Evolutionary conservation across 2,329 filamentous ascomycete species (phyloP).

Genomic region (Venturia nashicola): DNA sequence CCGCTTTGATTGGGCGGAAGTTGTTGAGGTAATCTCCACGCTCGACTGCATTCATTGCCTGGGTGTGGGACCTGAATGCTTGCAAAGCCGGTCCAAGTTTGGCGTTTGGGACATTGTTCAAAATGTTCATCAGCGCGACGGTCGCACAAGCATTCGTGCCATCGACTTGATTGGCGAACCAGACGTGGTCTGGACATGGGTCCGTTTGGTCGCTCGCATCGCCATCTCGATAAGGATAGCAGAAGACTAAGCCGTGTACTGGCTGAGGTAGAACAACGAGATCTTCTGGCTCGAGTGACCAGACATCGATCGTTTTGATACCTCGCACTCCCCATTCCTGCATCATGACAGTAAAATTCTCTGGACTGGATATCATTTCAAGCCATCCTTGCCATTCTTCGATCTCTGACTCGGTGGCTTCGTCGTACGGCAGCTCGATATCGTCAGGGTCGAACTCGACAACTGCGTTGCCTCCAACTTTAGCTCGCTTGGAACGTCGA

Average conservation of each 20-base stretch:
- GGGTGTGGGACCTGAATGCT: conserved; percentile 62
- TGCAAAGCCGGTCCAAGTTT: conserved; percentile 55
- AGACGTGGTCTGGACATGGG: conserved; percentile 54
- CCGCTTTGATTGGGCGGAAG: conserved; percentile 63
- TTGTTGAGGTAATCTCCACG: conserved; percentile 65
- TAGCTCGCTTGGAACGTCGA: not conserved
- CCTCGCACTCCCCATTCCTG: conserved; percentile 63
- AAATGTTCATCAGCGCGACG: conserved; percentile 83
- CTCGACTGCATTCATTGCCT: conserved; percentile 53
- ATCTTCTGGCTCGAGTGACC: conserved; percentile 55
- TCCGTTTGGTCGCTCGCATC: conserved; percentile 37
- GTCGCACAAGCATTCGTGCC: conserved; percentile 76
- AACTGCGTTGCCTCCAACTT: not conserved
- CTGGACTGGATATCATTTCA: conserved; percentile 82
- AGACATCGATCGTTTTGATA: conserved; percentile 65
- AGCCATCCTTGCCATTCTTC: conserved; percentile 57
- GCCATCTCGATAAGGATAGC: conserved; percentile 58
- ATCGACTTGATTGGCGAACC: conserved; percentile 84
- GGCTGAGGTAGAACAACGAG: conserved; percentile 58
- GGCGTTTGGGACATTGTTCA: conserved; percentile 61
- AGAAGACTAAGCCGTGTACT: conserved; percentile 76
- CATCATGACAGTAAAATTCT: conserved; percentile 77
- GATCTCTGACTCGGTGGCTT: conserved; percentile 27
- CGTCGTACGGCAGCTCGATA: conserved; percentile 8
- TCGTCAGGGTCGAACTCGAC: conserved; percentile 2